Evolutionary conservation across 1,139 yeast genomes (phyloP), one percentile per base, ranked within the genome.

Genomic region (Pichia sp.): DNA sequence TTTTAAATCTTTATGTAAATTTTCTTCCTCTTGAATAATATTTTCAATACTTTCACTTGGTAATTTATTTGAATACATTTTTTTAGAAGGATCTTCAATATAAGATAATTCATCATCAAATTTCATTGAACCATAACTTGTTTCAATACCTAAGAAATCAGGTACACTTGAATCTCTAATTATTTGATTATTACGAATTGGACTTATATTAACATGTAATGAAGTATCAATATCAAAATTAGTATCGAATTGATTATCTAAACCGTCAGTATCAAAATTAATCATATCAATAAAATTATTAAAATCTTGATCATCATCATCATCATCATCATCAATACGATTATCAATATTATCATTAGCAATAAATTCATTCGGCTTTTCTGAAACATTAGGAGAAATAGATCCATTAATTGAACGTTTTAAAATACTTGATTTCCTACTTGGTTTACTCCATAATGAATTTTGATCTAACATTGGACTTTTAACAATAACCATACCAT

Each of bases 201-300:
- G 57, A 44, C 52, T 51, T 3, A 53, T 11, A 18, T 47, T 37
- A 11, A 45, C 36, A 18, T 47, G 43, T 18, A 61, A 42, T 32
- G 51, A 48, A 34, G 58, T 59, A 46, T 58, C 56, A 25, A 62
- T 56, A 44, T 62, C 56, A 39, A 62, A 55, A 32, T 45, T 49
- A 1, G 57, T 57, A 25, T 51, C 26, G 56, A 44, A n/a, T 56
- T 53, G 38, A 51, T 48, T 55, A 39, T 50, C 46, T 18, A 18
- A 18, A 27, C 53, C 57, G 9, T 66, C 74, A 37, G 68, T 75
- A 28, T 75, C 88, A 57, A 82, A 79, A 60, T 83, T 81, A 45
- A 84, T 79, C 59, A 78, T 77, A 53, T 81, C 83, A 40, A 83
- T 77, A 56, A 83, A 79, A 57, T 83, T 89, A 68, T 75, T 71